These are phyloP conservation scores for Dendrobium catenatum DNA, from an alignment of 106 monocot genomes.

Conservation along the genomic window DNA sequence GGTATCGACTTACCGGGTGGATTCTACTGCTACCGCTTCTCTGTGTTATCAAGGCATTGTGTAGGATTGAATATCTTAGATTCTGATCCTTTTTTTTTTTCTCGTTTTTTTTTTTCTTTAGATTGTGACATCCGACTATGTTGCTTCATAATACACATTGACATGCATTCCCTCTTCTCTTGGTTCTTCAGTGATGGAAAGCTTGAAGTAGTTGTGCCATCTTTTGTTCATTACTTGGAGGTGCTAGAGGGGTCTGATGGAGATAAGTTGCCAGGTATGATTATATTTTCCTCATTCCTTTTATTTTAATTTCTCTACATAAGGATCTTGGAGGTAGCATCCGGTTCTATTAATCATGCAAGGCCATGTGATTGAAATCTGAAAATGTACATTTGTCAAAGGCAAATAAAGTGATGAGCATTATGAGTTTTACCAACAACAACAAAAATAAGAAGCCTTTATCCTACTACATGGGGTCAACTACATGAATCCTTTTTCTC, in stretches of 20 bases:
- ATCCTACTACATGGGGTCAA: too few relatives aligned
- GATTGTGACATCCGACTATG: neutral
- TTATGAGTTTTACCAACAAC: too few relatives aligned
- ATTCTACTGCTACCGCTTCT: neutral
- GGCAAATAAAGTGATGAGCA: too few relatives aligned
- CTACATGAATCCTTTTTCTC: too few relatives aligned
- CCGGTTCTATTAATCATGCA: neutral
- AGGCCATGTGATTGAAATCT: neutral
- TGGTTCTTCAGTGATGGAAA: constrained; percentile 69
- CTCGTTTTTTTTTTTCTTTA: neutral
- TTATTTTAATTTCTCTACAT: neutral
- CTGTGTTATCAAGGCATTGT: neutral
- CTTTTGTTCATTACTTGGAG: constrained; percentile 99
- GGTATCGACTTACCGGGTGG: neutral
- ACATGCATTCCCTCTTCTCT: constrained; percentile 3
- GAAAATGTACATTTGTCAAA: too few relatives aligned
- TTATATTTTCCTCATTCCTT: neutral
- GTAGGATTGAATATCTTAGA: neutral
- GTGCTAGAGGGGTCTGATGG: constrained; percentile 96
- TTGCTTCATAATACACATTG: neutral
- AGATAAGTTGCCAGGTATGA: constrained; percentile 84
- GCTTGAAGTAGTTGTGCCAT: constrained; percentile 88
- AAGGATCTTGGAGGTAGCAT: neutral
- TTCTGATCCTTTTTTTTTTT: neutral
- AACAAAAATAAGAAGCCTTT: too few relatives aligned